phyloP scores from a whole-genome alignment of 768 basidiomycete species.

The Lentinula sp. region DNA sequence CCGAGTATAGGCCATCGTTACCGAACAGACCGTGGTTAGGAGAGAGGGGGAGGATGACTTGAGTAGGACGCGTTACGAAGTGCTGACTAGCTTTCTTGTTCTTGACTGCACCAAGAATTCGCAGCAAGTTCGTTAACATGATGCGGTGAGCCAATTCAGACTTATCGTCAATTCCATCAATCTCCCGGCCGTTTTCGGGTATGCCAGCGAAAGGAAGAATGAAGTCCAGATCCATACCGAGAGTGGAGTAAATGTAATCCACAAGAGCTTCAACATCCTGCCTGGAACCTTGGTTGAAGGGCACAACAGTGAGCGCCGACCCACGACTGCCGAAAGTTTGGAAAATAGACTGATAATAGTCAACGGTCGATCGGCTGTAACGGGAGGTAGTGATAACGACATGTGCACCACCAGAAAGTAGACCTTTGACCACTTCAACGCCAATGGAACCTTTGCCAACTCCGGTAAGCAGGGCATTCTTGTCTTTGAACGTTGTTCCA shows the following conservation, averaged over 20 bases:
- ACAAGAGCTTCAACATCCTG: slow-evolving; percentile 98
- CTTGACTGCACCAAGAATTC: slow-evolving; percentile 96
- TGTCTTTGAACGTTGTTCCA: slow-evolving; percentile 97
- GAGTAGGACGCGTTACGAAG: slow-evolving; percentile 96
- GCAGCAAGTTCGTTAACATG: slow-evolving; percentile 96
- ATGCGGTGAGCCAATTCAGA: slow-evolving; percentile 98
- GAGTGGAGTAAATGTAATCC: slow-evolving; percentile 94
- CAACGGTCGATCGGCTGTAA: slow-evolving; percentile 91
- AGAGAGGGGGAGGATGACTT: slow-evolving; percentile 95
- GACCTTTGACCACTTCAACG: slow-evolving; percentile 94
- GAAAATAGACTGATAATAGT: slow-evolving; percentile 98
- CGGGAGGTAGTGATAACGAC: slow-evolving; percentile 98
- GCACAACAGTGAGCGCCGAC: slow-evolving; percentile 95
- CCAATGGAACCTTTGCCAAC: slow-evolving; percentile 98
- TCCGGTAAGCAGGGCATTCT: slow-evolving; percentile 96
- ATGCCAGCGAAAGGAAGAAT: slow-evolving; percentile 98
- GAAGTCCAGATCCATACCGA: slow-evolving; percentile 97
- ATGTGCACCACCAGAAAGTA: slow-evolving; percentile 93
- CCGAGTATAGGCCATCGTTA: slow-evolving; percentile 95
- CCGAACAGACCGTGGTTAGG: slow-evolving; percentile 98
- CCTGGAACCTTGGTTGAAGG: slow-evolving; percentile 98
- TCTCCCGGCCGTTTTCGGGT: slow-evolving; percentile 98
- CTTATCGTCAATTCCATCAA: slow-evolving; percentile 93
- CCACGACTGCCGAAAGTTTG: slow-evolving; percentile 93
- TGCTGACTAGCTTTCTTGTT: slow-evolving; percentile 95